phyloP scores from a whole-genome alignment of 805 yeast genomes.

The Candida wancherniae region DNA sequence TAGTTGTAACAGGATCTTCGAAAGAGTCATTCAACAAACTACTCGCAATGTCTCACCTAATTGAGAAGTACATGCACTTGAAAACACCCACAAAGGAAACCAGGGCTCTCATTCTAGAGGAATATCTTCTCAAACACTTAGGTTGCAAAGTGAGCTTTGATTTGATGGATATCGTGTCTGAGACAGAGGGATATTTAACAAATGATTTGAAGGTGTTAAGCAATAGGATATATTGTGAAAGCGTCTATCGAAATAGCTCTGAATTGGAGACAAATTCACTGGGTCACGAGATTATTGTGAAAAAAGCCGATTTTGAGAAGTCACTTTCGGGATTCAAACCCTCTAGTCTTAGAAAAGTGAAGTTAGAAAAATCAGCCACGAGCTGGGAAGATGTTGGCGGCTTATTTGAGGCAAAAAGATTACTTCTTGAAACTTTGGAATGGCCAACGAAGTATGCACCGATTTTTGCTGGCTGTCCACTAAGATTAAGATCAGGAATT shows the following conservation, averaged over 20 bases:
- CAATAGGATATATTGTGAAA: constrained; percentile 64
- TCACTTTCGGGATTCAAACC: constrained; percentile 74
- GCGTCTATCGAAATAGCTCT: constrained; percentile 8
- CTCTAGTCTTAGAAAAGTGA: constrained; percentile 79
- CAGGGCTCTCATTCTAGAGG: constrained; percentile 45
- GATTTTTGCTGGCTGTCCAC: constrained; percentile 83
- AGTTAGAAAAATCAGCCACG: constrained; percentile 68
- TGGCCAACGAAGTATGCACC: constrained; percentile 98
- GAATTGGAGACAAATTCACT: too few relatives aligned
- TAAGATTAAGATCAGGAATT: constrained; percentile 84
- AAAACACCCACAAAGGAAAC: constrained; percentile 65
- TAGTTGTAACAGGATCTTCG: constrained; percentile 60
- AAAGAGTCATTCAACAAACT: constrained; percentile 60
- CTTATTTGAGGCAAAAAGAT: constrained; percentile 63
- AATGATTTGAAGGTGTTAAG: constrained; percentile 68
- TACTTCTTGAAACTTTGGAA: constrained; percentile 81
- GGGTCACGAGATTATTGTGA: constrained; percentile 4
- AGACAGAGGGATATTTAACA: constrained; percentile 88
- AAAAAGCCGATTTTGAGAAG: constrained; percentile 39
- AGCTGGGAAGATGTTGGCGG: constrained; percentile 93
- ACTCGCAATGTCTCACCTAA: constrained; percentile 62
- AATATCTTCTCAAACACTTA: constrained; percentile 29
- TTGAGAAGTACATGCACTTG: constrained; percentile 58
- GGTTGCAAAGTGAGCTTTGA: constrained; percentile 36
- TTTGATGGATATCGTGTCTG: constrained; percentile 46